These are phyloP conservation scores for Vitis labrusca DNA, from an alignment of 164 flowering plant species.

Conservation along the genomic window DNA sequence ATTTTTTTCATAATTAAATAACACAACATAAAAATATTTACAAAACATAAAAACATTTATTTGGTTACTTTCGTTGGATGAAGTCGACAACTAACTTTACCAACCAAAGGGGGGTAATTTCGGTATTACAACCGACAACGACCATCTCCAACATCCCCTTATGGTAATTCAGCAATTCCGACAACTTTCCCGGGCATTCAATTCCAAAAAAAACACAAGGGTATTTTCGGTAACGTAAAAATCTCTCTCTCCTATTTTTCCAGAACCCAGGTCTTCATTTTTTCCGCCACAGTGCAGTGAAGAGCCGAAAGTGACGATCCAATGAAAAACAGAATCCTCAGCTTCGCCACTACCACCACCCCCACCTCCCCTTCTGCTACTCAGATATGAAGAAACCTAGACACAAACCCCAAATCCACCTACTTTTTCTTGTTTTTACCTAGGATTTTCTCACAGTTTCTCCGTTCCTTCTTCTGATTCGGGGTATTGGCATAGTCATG, in stretches of 20 bases:
- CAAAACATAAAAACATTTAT: too few relatives aligned
- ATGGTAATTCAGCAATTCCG: constrained; percentile 1
- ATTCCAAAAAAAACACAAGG: neutral
- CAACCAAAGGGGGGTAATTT: neutral
- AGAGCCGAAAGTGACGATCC: constrained; percentile 34
- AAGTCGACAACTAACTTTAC: neutral
- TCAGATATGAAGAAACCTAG: too few relatives aligned
- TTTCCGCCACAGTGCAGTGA: constrained; percentile 20
- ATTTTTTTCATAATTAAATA: too few relatives aligned
- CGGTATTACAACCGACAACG: neutral
- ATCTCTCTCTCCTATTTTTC: neutral
- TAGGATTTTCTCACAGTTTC: too few relatives aligned
- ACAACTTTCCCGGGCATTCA: neutral
- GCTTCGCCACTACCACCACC: neutral
- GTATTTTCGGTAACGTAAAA: neutral
- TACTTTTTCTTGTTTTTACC: too few relatives aligned
- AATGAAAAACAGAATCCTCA: constrained; percentile 12
- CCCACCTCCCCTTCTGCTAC: too few relatives aligned
- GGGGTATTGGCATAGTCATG: too few relatives aligned
- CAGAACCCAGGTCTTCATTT: neutral
- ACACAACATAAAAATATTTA: too few relatives aligned
- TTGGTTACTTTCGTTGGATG: too few relatives aligned
- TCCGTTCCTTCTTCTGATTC: too few relatives aligned
- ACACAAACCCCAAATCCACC: too few relatives aligned
- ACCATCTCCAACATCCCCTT: neutral